Evolutionary conservation across 345 rosid species (phyloP).

Genomic region (Eucalyptus rudis): DNA sequence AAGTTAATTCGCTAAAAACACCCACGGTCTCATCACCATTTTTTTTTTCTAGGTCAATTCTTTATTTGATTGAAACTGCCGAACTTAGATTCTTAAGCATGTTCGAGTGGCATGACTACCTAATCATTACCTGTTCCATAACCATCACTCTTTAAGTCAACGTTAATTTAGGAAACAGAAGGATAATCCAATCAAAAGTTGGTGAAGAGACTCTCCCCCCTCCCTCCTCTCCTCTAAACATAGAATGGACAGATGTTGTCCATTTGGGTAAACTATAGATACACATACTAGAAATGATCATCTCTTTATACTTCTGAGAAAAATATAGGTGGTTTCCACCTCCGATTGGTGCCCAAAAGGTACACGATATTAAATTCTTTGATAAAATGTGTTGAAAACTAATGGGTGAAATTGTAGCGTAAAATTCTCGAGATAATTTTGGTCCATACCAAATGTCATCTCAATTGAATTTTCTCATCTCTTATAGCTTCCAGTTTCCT

Average conservation of each 20-base stretch:
- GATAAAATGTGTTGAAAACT: neutral
- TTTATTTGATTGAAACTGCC: neutral
- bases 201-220: neutral
- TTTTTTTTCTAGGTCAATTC: neutral
- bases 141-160: neutral
- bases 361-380: neutral
- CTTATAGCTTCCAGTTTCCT: neutral
- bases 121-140: neutral
- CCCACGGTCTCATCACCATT: neutral
- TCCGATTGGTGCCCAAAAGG: neutral
- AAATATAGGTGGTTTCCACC: neutral
- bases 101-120: neutral
- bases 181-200: neutral
- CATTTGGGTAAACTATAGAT: neutral
- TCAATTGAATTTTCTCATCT: neutral
- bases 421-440: neutral
- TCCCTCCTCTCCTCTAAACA: neutral
- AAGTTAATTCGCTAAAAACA: neutral
- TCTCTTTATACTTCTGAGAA: neutral
- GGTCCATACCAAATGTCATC: neutral
- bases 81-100: neutral
- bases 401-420: neutral
- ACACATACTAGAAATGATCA: neutral
- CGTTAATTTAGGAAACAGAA: neutral
- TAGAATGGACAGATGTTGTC: neutral